Evolutionary conservation across 805 yeast genomes (phyloP).

Genomic region (Candida maesae): DNA sequence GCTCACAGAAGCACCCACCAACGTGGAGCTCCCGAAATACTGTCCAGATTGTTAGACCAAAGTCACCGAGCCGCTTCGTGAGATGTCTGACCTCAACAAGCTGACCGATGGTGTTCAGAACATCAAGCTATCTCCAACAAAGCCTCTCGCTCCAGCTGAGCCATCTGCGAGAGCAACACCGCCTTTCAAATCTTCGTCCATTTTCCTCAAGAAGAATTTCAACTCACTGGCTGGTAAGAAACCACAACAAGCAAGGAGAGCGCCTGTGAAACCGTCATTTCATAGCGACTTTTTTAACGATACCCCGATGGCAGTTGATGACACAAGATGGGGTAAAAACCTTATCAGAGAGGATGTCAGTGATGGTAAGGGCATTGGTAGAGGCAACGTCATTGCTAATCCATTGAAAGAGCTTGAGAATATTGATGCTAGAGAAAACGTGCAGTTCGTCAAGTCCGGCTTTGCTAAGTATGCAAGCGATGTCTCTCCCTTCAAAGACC

Average conservation of each 20-base stretch:
- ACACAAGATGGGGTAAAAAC: slow-evolving; percentile 22
- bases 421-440: slow-evolving; percentile 11
- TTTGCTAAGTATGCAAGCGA: slow-evolving; percentile 18
- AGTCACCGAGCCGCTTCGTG: too few relatives aligned
- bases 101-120: slow-evolving; percentile 10
- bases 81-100: slow-evolving; percentile 4
- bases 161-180: not conserved
- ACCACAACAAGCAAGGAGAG: not conserved
- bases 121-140: slow-evolving; percentile 14
- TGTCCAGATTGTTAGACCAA: too few relatives aligned
- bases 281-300: slow-evolving; percentile 19
- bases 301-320: slow-evolving; percentile 22
- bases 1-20: too few relatives aligned
- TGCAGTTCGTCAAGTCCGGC: slow-evolving; percentile 10
- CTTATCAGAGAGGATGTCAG: slow-evolving; percentile 8
- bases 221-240: slow-evolving; percentile 17
- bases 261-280: slow-evolving; percentile 8
- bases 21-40: too few relatives aligned
- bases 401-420: slow-evolving; percentile 8
- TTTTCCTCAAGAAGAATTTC: slow-evolving; percentile 22
- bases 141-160: slow-evolving; percentile 11
- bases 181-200: slow-evolving; percentile 16
- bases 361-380: slow-evolving; percentile 2
- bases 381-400: slow-evolving; percentile 8
- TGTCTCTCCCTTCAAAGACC: slow-evolving; percentile 25